phyloP scores from a whole-genome alignment of 2,329 filamentous ascomycete species.

The Arthrocladium fulminans region DNA sequence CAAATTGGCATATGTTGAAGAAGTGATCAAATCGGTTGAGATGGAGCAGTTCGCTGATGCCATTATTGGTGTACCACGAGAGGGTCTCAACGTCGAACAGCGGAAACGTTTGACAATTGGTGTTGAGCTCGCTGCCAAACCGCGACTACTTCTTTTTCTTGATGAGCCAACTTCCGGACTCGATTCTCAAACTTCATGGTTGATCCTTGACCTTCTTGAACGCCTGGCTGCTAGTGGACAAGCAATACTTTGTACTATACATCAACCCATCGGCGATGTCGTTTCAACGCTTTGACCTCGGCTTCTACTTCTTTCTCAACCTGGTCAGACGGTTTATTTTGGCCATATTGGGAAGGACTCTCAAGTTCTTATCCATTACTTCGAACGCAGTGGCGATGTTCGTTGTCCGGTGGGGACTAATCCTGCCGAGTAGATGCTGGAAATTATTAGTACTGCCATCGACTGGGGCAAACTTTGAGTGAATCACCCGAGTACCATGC shows the following conservation, averaged over 20 bases:
- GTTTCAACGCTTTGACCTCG: constrained; percentile 75
- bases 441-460: constrained; percentile 49
- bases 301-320: constrained; percentile 54
- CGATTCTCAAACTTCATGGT: constrained; percentile 88
- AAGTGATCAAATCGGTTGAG: constrained; percentile 81
- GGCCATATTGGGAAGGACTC: constrained; percentile 57
- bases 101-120: constrained; percentile 78
- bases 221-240: constrained; percentile 84
- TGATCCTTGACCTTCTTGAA: constrained; percentile 77
- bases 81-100: constrained; percentile 56
- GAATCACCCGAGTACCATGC: constrained; percentile 47
- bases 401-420: constrained; percentile 55
- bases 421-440: constrained; percentile 68
- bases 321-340: constrained; percentile 61
- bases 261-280: constrained; percentile 94
- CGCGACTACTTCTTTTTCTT: constrained; percentile 78
- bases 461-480: constrained; percentile 59
- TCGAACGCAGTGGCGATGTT: constrained; percentile 55
- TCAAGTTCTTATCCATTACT: constrained; percentile 51
- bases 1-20: constrained; percentile 78
- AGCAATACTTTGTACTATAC: constrained; percentile 93
- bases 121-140: constrained; percentile 91
- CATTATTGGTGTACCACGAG: constrained; percentile 79
- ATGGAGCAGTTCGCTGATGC: constrained; percentile 89
- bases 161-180: constrained; percentile 93